Conservation (phyloP, 2,329 filamentous ascomycete genomes). For the Talaromyces sp. region DNA sequence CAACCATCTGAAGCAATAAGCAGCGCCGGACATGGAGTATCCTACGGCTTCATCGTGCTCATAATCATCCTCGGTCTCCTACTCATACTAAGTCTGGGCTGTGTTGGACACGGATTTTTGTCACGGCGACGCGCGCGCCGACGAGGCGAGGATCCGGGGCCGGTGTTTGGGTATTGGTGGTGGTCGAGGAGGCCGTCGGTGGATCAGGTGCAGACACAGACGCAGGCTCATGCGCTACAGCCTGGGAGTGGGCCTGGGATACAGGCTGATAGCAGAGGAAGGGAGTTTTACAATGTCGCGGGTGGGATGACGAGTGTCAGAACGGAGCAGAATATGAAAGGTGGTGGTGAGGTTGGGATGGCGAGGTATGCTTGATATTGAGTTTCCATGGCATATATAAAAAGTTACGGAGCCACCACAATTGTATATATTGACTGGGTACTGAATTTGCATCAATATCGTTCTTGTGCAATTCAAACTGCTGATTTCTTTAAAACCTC, state of each 20-base stretch:
- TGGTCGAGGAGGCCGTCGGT: neutral
- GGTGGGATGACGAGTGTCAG: neutral
- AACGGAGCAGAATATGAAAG: neutral
- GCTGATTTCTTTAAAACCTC: neutral
- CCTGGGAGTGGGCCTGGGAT: neutral
- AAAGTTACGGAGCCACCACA: neutral
- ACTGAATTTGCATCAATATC: neutral
- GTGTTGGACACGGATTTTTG: neutral
- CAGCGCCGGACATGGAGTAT: neutral
- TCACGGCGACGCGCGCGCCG: neutral
- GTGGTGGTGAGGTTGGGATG: neutral
- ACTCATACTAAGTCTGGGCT: neutral
- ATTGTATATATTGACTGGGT: neutral
- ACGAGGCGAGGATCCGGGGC: conserved; percentile 7
- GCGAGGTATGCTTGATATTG: conserved; percentile 8
- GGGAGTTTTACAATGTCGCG: conserved; percentile 6
- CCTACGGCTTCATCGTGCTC: neutral
- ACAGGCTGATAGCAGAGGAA: neutral
- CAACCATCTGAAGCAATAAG: no score
- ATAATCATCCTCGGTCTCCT: neutral
- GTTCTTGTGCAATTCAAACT: neutral
- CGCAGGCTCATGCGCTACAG: neutral
- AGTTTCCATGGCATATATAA: no score
- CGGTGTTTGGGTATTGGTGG: neutral
- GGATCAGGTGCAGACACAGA: neutral